Percentiles rank a stretch among this genome's conserved stretches.
These are phyloP conservation scores for Helichrysum umbraculigerum DNA, from an alignment of 129 eudicot species.

Conservation along the genomic window DNA sequence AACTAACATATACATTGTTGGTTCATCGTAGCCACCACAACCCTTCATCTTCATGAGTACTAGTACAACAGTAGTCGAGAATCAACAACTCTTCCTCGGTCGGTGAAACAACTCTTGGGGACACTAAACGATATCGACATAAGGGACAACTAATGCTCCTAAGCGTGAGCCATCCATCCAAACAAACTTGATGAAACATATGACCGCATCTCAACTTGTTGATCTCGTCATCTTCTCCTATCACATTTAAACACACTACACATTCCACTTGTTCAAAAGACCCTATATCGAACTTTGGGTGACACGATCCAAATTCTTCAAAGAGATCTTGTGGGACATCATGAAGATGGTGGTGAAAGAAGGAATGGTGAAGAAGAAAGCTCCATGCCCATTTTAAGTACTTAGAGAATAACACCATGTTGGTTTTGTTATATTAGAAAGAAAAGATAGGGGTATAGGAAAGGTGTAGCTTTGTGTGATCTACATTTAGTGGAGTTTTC, in stretches of 20 bases:
- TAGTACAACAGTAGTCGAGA: neutral
- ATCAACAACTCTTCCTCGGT: constrained; percentile 8
- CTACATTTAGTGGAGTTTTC: constrained; percentile 15
- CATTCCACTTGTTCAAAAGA: constrained; percentile 26
- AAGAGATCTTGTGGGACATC: constrained; percentile 6
- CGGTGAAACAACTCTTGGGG: neutral
- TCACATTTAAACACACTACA: constrained; percentile 25
- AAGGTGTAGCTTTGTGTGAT: constrained; percentile 23
- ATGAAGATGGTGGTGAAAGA: constrained; percentile 22
- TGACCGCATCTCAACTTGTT: constrained; percentile 38
- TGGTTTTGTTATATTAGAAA: neutral
- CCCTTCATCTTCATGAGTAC: neutral
- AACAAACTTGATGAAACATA: constrained; percentile 39
- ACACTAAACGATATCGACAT: constrained; percentile 30
- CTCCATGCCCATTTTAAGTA: constrained; percentile 24
- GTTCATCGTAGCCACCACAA: constrained; percentile 20
- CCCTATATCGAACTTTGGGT: neutral
- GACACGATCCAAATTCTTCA: neutral
- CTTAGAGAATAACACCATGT: constrained; percentile 6
- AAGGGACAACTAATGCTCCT: constrained; percentile 38
- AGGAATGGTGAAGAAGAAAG: constrained; percentile 17
- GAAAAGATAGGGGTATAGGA: constrained; percentile 1
- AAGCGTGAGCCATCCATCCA: constrained; percentile 32
- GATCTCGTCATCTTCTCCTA: constrained; percentile 35
- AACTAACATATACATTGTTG: too few species aligned